Percentiles rank a stretch among this genome's conserved stretches.
These are phyloP conservation scores for Lactarius hengduanensis DNA, from an alignment of 768 basidiomycete genomes.

Conservation along the genomic window DNA sequence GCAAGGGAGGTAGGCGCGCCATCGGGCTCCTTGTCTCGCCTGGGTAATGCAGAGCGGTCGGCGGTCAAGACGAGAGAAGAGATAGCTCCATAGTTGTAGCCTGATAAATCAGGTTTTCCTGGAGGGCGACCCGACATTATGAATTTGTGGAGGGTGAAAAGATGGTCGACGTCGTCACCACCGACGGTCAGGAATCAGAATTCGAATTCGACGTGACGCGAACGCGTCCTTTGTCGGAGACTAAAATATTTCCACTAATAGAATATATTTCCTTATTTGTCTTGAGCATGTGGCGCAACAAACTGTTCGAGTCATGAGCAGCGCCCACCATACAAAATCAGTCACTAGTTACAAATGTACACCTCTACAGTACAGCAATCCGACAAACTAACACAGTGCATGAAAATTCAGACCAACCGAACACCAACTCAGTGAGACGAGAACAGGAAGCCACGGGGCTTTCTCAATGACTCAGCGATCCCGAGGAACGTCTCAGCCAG, in stretches of 20 bases:
- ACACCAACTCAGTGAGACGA: background rate
- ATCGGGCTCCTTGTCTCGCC: constrained; percentile 94
- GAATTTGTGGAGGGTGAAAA: constrained; percentile 12
- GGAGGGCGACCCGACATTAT: constrained; percentile 41
- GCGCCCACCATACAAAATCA: no score
- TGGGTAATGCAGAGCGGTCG: constrained; percentile 72
- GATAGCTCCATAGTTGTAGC: constrained; percentile 95
- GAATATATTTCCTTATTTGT: constrained; percentile 6
- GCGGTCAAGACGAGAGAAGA: constrained; percentile 95
- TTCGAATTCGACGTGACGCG: background rate
- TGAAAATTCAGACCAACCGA: background rate
- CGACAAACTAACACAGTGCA: background rate
- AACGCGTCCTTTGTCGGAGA: constrained; percentile 5
- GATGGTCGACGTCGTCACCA: constrained; percentile 23
- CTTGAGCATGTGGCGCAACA: background rate
- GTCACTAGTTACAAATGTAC: no score
- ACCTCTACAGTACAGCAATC: no score
- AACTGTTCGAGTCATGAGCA: no score
- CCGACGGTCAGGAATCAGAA: constrained; percentile 11
- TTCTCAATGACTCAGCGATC: constrained; percentile 56
- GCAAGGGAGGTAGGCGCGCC: constrained; percentile 92
- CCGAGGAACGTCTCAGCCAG: constrained; percentile 59
- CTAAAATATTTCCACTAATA: background rate
- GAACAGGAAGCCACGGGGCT: constrained; percentile 49
- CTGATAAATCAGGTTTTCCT: constrained; percentile 76